Base-by-base conservation (phyloP, 1,284 basidiomycete genomes). In the Fistulina hepatica region DNA sequence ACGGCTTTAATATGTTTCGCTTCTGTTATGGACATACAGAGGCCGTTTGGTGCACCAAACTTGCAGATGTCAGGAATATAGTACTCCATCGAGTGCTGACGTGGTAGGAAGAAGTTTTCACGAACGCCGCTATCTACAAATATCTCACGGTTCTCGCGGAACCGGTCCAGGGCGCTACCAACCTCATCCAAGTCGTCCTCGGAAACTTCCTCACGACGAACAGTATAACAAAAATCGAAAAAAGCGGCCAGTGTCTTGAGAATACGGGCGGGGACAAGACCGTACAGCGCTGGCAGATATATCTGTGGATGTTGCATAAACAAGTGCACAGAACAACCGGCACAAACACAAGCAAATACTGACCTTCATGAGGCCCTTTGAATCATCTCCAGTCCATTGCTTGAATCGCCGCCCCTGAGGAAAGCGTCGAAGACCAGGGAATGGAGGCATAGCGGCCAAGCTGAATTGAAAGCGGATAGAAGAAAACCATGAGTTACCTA, bases 181-280 rank as follows among this genome's bases (percentile, higher is more conserved):
- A 64, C 45, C 0, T 39, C 28, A 0, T 25, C 11, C 2, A 67
- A 41, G 0, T 49, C 47, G 2, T 38, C 26, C 0, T 38, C 43
- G 6, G 44, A 45, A 5, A 58, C 51, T 0, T 37, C 37, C 5
- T 51, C 39, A 4, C 47, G 46, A 0, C 53, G 52, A 3, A 49
- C 52, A 7, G 62, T 43, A 35, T 65, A 67, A 37, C 55, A 59
- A 16, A 56, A 54, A n/a, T 63, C 55, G 0, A 60, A 39, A 34
- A 62, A 58, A 0, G 53, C 45, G 1, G 33, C 17, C 0, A 63
- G 13, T 1, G 50, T 43, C 4, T 37, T 15, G 4, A 57, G 48
- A 34, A 58, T 53, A 2, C 44, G 31, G 6, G 22, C 3, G 3
- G 52, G 53, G 2, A 58, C 45, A 36, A 49, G 45, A 0, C 52